Percentiles rank a stretch among this genome's conserved stretches.
These are phyloP conservation scores for Sporisorium sorghi DNA, from an alignment of 1,284 basidiomycete species.

Conservation along the genomic window DNA sequence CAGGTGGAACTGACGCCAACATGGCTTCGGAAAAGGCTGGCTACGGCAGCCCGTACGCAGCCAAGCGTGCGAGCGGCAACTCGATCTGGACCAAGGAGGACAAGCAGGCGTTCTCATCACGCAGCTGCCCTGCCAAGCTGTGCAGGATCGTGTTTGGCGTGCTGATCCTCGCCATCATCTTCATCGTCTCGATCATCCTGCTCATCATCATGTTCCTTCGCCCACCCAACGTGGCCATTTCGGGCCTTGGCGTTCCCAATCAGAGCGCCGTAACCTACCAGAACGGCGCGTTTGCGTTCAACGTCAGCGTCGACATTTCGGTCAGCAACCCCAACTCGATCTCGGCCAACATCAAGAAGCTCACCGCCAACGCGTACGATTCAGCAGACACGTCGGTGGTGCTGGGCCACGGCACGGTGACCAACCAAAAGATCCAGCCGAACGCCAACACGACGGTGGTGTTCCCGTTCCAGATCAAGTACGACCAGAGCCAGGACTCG, in stretches of 20 bases:
- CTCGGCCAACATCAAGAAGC: constrained; percentile 57
- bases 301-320: constrained; percentile 60
- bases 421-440: constrained; percentile 76
- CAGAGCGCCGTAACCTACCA: constrained; percentile 43
- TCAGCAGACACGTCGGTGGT: constrained; percentile 28
- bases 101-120: constrained; percentile 53
- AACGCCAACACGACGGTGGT: constrained; percentile 79
- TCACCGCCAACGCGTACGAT: constrained; percentile 60
- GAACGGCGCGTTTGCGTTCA: constrained; percentile 53
- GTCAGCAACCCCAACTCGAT: constrained; percentile 67
- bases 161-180: constrained; percentile 55
- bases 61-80: constrained; percentile 50
- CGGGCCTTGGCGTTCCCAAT: constrained; percentile 37
- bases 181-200: constrained; percentile 59
- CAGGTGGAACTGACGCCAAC: constrained; percentile 9
- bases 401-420: constrained; percentile 56
- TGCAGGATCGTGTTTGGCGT: constrained; percentile 59
- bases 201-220: constrained; percentile 63
- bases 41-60: constrained; percentile 25
- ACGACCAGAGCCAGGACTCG: constrained; percentile 76
- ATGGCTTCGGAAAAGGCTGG: constrained; percentile 32
- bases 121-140: constrained; percentile 57
- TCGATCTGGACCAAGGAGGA: constrained; percentile 64
- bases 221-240: constrained; percentile 64
- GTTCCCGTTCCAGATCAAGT: constrained; percentile 83